These are phyloP conservation scores for Heliamphora pulchella DNA, from an alignment of 179 eudicot species.

Conservation along the genomic window DNA sequence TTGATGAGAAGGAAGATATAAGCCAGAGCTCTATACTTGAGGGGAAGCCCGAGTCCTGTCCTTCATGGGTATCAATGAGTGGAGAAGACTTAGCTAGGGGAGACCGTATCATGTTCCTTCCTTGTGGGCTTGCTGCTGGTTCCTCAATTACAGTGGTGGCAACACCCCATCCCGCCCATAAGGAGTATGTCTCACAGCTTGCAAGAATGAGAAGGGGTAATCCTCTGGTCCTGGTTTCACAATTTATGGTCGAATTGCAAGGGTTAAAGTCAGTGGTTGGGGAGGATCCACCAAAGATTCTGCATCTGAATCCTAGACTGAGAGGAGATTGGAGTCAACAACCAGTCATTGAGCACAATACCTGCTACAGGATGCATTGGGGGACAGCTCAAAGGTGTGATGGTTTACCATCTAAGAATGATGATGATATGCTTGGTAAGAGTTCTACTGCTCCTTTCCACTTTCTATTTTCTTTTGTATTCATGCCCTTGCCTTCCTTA, in stretches of 20 bases:
- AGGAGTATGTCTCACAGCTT: constrained; percentile 76
- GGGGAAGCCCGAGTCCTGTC: constrained; percentile 77
- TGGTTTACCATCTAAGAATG: constrained; percentile 60
- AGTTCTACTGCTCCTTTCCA: constrained; percentile 3
- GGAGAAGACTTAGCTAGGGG: constrained; percentile 53
- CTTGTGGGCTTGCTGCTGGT: constrained; percentile 94
- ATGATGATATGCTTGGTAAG: constrained; percentile 81
- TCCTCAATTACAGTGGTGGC: constrained; percentile 91
- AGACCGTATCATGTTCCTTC: constrained; percentile 67
- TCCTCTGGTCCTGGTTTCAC: constrained; percentile 70
- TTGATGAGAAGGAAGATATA: constrained; percentile 29
- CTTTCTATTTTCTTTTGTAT: neutral
- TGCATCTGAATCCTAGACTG: constrained; percentile 93
- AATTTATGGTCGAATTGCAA: constrained; percentile 90
- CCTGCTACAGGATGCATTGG: constrained; percentile 99
- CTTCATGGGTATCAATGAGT: constrained; percentile 58
- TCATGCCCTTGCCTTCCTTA: neutral
- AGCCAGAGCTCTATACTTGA: constrained; percentile 43
- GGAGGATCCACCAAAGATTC: constrained; percentile 93
- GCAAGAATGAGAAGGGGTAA: constrained; percentile 41
- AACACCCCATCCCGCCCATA: constrained; percentile 75
- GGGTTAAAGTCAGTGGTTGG: constrained; percentile 89
- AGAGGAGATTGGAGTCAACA: constrained; percentile 93
- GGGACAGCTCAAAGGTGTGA: constrained; percentile 91
- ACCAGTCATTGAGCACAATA: constrained; percentile 88